Percentiles rank a stretch among this genome's conserved stretches.
These are phyloP conservation scores for Pilatotrama ljubarskyi DNA, from an alignment of 768 basidiomycete species.

Conservation along the genomic window DNA sequence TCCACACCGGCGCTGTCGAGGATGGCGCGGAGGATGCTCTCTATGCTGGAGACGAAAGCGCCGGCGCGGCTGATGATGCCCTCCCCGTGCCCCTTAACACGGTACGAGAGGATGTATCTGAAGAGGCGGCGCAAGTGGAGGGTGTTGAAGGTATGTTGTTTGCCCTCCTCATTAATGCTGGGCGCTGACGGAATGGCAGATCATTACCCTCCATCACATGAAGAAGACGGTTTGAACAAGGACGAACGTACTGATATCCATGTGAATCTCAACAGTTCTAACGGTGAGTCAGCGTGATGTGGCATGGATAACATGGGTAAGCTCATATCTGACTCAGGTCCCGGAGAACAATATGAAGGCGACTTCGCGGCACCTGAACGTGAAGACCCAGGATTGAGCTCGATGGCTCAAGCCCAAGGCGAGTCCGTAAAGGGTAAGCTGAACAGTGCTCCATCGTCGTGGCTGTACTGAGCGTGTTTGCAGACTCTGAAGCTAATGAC, in stretches of 20 bases:
- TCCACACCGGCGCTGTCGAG: background rate
- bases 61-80: background rate
- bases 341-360: background rate
- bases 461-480: background rate
- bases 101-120: background rate
- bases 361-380: background rate
- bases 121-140: background rate
- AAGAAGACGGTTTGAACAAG: background rate
- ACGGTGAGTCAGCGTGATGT: background rate
- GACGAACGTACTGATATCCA: background rate
- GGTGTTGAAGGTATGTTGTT: background rate
- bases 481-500: background rate
- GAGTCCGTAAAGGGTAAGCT: background rate
- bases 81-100: too few relatives aligned
- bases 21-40: background rate
- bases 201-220: background rate
- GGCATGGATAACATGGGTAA: background rate
- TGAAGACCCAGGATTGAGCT: background rate
- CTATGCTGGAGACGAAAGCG: too few relatives aligned
- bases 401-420: background rate
- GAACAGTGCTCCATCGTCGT: background rate
- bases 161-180: background rate
- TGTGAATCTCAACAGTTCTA: background rate
- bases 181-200: background rate
- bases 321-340: background rate